Percentiles rank a stretch among this genome's conserved stretches.
Evolutionary conservation across 2,329 filamentous ascomycete genomes (phyloP).

Genomic region (Venturia asperata): DNA sequence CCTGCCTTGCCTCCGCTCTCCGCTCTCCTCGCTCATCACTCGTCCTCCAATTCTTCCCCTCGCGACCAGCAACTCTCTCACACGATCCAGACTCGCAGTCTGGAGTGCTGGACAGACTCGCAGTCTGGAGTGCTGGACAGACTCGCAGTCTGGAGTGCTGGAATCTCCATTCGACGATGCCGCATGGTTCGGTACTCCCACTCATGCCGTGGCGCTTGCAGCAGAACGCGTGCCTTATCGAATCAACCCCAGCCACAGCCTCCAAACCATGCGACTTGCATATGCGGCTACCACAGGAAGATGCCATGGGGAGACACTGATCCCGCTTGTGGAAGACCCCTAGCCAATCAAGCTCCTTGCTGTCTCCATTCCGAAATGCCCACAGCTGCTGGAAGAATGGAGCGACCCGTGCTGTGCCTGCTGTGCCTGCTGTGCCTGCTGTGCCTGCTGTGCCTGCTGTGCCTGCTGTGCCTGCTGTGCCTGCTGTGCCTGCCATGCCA

Average conservation of each 20-base stretch:
- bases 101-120: too few species aligned
- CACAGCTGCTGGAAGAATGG: neutral
- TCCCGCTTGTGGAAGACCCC: neutral
- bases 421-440: too few species aligned
- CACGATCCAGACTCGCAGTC: neutral
- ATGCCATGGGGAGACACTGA: neutral
- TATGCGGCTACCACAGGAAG: neutral
- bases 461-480: too few species aligned
- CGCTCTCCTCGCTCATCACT: neutral
- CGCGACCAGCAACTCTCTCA: neutral
- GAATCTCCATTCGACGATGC: neutral
- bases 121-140: constrained; percentile 4
- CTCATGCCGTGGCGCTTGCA: neutral
- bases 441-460: too few species aligned
- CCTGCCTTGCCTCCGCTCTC: neutral
- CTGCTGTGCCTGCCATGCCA: too few species aligned
- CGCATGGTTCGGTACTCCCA: too few species aligned
- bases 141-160: neutral
- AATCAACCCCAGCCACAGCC: neutral
- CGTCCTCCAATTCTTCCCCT: neutral
- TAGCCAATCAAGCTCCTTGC: neutral
- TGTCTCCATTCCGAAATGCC: neutral
- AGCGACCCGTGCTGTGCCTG: too few species aligned
- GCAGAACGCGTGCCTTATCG: neutral
- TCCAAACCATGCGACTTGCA: neutral